These are phyloP conservation scores for Metarhizium robertsii DNA, from an alignment of 2,329 filamentous ascomycete species.

Conservation along the genomic window DNA sequence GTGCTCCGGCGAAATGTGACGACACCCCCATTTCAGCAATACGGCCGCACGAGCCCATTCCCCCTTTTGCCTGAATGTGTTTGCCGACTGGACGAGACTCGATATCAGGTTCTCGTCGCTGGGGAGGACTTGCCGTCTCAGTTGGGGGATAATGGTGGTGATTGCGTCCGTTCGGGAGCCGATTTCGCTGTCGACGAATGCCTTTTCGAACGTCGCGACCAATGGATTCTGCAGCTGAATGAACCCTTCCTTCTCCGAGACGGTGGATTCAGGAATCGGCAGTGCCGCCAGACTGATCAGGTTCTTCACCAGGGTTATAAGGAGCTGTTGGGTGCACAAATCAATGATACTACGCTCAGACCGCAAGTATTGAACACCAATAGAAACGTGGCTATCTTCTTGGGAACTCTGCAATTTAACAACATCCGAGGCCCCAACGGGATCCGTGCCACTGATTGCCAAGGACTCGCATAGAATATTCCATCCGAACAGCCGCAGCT, in stretches of 20 bases:
- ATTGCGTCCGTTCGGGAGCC: no score
- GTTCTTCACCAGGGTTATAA: slow-evolving; percentile 2
- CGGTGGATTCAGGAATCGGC: neutral
- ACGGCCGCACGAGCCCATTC: neutral
- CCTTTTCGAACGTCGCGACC: slow-evolving; percentile 5
- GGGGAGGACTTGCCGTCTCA: no score
- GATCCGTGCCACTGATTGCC: neutral
- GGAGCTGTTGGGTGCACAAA: slow-evolving; percentile 10
- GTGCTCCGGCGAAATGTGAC: no score
- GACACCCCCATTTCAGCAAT: no score
- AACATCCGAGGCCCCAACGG: neutral
- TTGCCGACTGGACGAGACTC: no score
- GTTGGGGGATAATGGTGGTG: no score
- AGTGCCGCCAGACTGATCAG: neutral
- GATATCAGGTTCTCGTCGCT: no score
- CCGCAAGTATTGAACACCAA: neutral
- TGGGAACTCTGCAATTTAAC: neutral
- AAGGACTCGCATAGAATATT: neutral
- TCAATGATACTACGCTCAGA: no score
- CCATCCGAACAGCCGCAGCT: slow-evolving; percentile 2
- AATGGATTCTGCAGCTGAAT: slow-evolving; percentile 5
- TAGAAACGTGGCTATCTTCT: neutral
- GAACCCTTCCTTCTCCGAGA: slow-evolving; percentile 3
- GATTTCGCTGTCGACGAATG: slow-evolving; percentile 2
- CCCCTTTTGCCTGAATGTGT: no score